Conservation (phyloP, 208 protist genomes). For the Trypanosoma melophagium region DNA sequence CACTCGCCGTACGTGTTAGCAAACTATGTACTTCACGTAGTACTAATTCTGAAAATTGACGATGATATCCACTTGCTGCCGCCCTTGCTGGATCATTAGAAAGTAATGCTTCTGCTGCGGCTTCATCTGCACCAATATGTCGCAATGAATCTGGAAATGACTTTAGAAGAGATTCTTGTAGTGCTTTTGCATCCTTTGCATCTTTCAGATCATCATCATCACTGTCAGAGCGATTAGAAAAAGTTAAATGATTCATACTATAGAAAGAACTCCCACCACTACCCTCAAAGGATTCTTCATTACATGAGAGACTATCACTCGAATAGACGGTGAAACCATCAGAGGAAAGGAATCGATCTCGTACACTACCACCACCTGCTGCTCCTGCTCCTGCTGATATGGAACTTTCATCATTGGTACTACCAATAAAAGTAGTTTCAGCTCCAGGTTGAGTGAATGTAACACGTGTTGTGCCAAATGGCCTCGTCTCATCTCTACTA, state of each 20-base stretch:
- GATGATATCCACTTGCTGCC: constrained; percentile 24
- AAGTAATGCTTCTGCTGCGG: constrained; percentile 4
- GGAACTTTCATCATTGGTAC: no score
- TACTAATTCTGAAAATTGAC: constrained; percentile 28
- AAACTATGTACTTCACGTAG: constrained; percentile 20
- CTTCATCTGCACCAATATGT: constrained; percentile 25
- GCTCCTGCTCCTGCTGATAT: no score
- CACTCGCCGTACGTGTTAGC: neutral
- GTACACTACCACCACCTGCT: neutral
- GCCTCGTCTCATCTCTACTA: no score
- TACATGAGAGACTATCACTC: neutral
- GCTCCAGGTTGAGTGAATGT: no score
- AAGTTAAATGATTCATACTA: neutral
- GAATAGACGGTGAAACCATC: neutral
- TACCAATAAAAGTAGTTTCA: no score
- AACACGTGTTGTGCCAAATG: no score
- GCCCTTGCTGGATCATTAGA: neutral
- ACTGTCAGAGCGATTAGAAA: neutral
- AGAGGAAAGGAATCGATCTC: neutral
- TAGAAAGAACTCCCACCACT: neutral
- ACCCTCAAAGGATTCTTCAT: neutral
- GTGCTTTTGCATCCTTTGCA: constrained; percentile 11
- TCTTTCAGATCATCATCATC: neutral
- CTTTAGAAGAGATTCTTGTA: constrained; percentile 9
- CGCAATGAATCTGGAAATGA: constrained; percentile 26